Percentiles rank a stretch among this genome's conserved stretches.
These are phyloP conservation scores for Dryas drummondii DNA, from an alignment of 306 rosid genomes.

Conservation along the genomic window DNA sequence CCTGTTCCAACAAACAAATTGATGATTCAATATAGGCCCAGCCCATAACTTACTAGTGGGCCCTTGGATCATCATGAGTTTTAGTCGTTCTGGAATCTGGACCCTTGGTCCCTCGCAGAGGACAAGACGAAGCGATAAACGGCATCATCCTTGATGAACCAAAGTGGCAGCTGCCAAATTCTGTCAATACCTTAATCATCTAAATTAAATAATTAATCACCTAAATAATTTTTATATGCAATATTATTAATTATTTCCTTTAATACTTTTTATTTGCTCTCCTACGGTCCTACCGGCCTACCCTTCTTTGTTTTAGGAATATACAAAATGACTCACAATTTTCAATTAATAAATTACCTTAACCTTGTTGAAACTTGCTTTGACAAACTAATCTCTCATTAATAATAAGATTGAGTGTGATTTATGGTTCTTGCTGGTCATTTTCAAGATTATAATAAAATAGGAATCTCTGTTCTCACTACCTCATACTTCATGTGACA, in stretches of 20 bases:
- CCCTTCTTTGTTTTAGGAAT: not conserved
- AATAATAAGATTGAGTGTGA: not conserved
- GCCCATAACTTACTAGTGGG: not conserved
- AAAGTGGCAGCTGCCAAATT: conserved; percentile 11
- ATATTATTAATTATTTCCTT: not conserved
- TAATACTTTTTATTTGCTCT: not conserved
- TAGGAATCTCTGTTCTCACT: not conserved
- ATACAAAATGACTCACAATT: not conserved
- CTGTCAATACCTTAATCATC: not conserved
- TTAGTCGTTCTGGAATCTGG: not conserved
- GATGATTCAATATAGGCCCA: conserved; percentile 12
- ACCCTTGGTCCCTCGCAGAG: not conserved
- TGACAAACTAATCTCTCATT: not conserved
- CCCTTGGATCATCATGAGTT: not conserved
- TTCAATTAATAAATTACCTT: not conserved
- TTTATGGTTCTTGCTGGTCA: not conserved
- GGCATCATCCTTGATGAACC: not conserved
- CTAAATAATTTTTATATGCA: not conserved
- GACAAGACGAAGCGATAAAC: not conserved
- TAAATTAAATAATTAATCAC: not conserved
- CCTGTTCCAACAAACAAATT: conserved; percentile 5
- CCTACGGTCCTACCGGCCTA: not conserved
- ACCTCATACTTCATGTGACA: conserved; percentile 8
- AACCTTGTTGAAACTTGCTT: not conserved
- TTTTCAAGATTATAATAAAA: not conserved